These are phyloP conservation scores for Clathrus columnatus DNA, from an alignment of 768 basidiomycete species.

Conservation along the genomic window DNA sequence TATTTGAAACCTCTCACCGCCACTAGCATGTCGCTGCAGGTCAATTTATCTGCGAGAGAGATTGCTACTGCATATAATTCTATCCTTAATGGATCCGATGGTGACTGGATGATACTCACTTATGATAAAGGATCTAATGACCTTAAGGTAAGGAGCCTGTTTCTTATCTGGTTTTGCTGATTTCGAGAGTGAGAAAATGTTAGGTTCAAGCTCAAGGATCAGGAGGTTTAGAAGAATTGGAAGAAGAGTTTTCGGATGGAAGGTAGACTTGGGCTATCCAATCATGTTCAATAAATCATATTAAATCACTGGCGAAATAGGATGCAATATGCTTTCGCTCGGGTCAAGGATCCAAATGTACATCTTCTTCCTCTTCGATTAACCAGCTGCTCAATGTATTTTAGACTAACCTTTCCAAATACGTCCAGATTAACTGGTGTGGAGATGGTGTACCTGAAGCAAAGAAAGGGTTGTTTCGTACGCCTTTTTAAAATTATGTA, in stretches of 20 bases:
- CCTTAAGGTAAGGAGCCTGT: slow-evolving; percentile 38
- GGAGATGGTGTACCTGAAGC: slow-evolving; percentile 92
- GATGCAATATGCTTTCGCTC: slow-evolving; percentile 88
- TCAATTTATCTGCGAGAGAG: slow-evolving; percentile 69
- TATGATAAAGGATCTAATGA: slow-evolving; percentile 79
- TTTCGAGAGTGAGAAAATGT: background rate
- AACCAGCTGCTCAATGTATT: background rate
- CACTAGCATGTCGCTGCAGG: slow-evolving; percentile 62
- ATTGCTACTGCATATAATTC: slow-evolving; percentile 67
- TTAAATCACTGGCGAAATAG: slow-evolving; percentile 30
- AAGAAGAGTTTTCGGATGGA: slow-evolving; percentile 94
- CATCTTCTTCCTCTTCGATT: slow-evolving; percentile 3
- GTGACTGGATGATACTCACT: slow-evolving; percentile 74
- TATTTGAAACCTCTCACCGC: background rate
- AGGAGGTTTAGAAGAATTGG: slow-evolving; percentile 82
- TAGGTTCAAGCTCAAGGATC: slow-evolving; percentile 70
- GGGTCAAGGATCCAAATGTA: slow-evolving; percentile 82
- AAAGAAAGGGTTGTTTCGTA: slow-evolving; percentile 84
- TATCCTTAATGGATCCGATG: slow-evolving; percentile 54
- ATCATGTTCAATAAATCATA: slow-evolving; percentile 4
- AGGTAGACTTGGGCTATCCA: slow-evolving; percentile 39
- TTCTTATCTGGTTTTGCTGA: background rate
- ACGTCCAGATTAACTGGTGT: slow-evolving; percentile 95
- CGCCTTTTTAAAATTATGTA: slow-evolving; percentile 10
- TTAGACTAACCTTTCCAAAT: slow-evolving; percentile 78